A percentile compares a stretch with the other conserved stretches of the same genome.
These are phyloP conservation scores for Ettlia oleoabundans DNA, from an alignment of 139 green algal genomes.

Conservation along the genomic window DNA sequence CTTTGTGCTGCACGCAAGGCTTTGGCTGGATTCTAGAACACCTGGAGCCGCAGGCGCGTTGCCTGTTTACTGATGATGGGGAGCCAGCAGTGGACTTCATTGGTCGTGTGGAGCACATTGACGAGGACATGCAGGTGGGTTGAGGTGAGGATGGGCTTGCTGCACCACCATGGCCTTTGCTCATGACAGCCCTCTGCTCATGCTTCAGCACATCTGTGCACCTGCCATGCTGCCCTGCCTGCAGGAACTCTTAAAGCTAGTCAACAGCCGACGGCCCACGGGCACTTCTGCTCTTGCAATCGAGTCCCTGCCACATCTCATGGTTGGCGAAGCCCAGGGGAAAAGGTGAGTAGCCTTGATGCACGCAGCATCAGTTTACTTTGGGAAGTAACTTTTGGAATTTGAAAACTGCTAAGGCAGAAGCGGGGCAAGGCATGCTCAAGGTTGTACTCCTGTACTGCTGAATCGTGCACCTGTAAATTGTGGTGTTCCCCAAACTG, in stretches of 20 bases:
- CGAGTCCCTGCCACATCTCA: background rate
- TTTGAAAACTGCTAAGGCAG: background rate
- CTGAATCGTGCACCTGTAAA: background rate
- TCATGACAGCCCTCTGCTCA: too few relatives aligned
- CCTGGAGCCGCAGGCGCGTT: constrained; percentile 17
- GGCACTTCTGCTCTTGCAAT: background rate
- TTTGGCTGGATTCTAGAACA: constrained; percentile 34
- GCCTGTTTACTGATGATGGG: background rate
- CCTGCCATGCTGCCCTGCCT: background rate
- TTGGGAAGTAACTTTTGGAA: background rate
- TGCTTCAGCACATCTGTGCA: background rate
- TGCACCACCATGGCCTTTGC: background rate
- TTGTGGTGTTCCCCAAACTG: too few relatives aligned
- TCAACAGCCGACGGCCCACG: constrained; percentile 23
- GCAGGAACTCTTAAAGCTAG: background rate
- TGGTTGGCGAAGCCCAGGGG: background rate
- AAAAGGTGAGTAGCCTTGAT: background rate
- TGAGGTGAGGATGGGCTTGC: background rate
- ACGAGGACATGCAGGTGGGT: constrained; percentile 13
- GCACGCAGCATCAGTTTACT: background rate
- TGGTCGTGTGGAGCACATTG: constrained; percentile 1
- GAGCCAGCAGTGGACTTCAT: constrained; percentile 2
- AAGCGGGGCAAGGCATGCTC: too few relatives aligned
- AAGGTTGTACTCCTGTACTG: too few relatives aligned
- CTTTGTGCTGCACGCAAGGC: constrained; percentile 5